Evolutionary conservation across 139 green algal genomes (phyloP), one percentile per base, ranked within the genome.

Genomic region (Chlamydomonas sphaeroides): DNA sequence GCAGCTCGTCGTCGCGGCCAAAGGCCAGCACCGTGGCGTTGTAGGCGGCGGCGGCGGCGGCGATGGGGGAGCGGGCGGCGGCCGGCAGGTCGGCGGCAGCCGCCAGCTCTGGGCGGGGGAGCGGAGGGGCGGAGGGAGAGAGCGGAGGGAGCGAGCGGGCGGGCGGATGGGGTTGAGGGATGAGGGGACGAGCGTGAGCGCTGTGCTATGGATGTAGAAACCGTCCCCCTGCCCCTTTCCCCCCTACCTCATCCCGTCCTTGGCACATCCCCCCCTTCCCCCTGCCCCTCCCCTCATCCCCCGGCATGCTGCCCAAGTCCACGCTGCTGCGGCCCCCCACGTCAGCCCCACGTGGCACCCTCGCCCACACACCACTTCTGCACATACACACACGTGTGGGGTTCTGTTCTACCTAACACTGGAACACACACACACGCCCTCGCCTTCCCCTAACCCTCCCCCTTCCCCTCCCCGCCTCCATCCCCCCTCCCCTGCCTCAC

Each of bases 61-160:
- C 28, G 18, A 62, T 21, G 32, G 62, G 63, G 23, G 76, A 10
- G 25, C 45, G 51, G 63, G 62, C 39, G 45, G 32, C 36, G 5
- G 41, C 17, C 63, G 36, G 32, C 32, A 83, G 65, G 63, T 53
- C 63, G 33, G 32, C 17, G 10, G 39, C 30, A 1, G 35, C 20
- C 33, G 51, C 26, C n/a, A 75, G 68, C 68, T 75, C 68, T 75
- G 68, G 6, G n/a, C n/a, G n/a, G n/a, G n/a, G n/a, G n/a, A n/a
- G n/a, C 30, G 10, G 30, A 30, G 35, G 35, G 30, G 56, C 15
- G 56, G 48, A n/a, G 56, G 56, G 56, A 63, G 56, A 17, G 56
- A 63, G 56, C 21, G 56, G 26, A 63, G 45, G 45, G 45, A 53
- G 45, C 10, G 45, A 53, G 45, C 11, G 45, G 45, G 45, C 45